Evolutionary conservation across 2,329 filamentous ascomycete genomes (phyloP), one percentile per base, ranked within the genome.

Genomic region (Macroventuria anomochaeta): DNA sequence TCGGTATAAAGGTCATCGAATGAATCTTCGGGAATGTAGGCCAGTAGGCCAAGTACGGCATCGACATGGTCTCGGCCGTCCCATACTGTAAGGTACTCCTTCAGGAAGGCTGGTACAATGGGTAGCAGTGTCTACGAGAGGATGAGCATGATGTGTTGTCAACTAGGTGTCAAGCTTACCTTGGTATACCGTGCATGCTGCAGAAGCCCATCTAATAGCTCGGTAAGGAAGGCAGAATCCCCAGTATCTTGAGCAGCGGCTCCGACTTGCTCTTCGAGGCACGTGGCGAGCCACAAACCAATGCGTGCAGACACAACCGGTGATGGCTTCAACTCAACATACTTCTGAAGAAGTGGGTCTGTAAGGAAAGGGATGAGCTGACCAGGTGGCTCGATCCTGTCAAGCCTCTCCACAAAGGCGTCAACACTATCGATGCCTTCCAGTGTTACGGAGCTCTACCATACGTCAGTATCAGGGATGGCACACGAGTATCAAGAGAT

Each of bases 341-440:
- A 83, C 68, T 93, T 95, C 70, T 93, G 90, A 1, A 93, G 81
- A 25, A 96, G 78, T 3, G 88, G 88, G 66, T 96, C 89, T 2
- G 83, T 84, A 12, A 96, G 77, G 3, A 90, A 85, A 5, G 91
- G 89, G 33, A 92, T 85, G 2, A 96, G 80, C 73, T 96, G 91
- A 58, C 89, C 92, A 0, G 91, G 91, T 33, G 92, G 77, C 71
- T 95, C 89, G 21, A 96, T 86, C 61, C 83, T 89, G 62, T 96
- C 90, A 7, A 96, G 74, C 51, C 84, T 88, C 37, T 84, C 82
- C 5, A 91, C 87, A 55, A 96, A 88, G 42, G 85, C 81, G 20
- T 85, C 79, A 11, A 86, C 86, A 56, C 81, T 87, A 63, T 91
- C 88, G 47, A 96, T 85, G 67, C 96, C 91, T 68, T 96, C 91